Base-by-base conservation (phyloP, 2,329 filamentous ascomycete species). In the Diaporthe citri region DNA sequence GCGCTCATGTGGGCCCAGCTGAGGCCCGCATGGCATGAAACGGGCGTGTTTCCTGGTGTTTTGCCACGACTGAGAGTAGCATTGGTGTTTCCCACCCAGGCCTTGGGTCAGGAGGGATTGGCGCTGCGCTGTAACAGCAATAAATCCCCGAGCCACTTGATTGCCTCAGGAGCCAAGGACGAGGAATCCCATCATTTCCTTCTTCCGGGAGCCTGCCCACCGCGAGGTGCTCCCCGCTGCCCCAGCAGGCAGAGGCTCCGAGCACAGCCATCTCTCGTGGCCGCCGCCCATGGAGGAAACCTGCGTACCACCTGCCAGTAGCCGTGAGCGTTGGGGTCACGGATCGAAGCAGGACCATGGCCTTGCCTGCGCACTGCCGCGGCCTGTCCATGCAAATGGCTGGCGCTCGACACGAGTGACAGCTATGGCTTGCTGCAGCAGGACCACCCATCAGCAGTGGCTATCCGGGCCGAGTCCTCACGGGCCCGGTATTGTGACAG, bases 381-480 rank as follows among this genome's bases (percentile, higher is more conserved):
- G 52, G 17, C 55, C 15, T 46, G 41, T 25, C 15, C 17, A 39
- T 60, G 51, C 46, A 57, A 31, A 74, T 41, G 55, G 60, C 48
- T 52, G 52, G 55, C 25, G 46, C 28, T 36, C 48, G 41, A 66
- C 34, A 31, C 10, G n/a, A 60, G 60, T 73, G 74, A 73, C 60
- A 75, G 70, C 25, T 69, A 69, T 62, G 74, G 70, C 60, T 75
- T 56, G 55, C 55, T 73, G 74, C 60, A 69, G 70, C 25, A 46
- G 46, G 31, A 31, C 28, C 36, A 41, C 56, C 70, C 70, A 51
- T 72, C 70, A 62, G 56, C 56, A 39, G 70, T 72, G 52, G 70
- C 31, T 43, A 72, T 22, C 70, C 70, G 70, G 70, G 70, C 70
- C 70, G 56, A 51, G 56, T 62, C 52, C 56, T 72, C 46, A 48